Conservation (phyloP, 202 grass and related monocot species). For the Cymbopogon flexuosus region DNA sequence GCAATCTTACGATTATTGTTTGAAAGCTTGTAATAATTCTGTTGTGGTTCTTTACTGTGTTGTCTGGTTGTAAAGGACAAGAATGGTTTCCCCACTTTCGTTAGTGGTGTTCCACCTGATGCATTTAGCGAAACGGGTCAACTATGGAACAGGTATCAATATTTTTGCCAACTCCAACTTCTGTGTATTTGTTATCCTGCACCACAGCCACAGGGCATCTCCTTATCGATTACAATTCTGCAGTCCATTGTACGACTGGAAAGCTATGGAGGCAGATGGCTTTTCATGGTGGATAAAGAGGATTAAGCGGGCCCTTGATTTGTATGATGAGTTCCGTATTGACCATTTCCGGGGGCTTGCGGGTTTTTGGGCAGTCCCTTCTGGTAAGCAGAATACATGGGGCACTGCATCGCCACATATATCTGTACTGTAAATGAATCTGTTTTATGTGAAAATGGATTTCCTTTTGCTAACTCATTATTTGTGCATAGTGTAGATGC, state of each 20-base stretch:
- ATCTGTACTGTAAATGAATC: constrained; percentile 5
- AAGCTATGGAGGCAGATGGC: constrained; percentile 69
- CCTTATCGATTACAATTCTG: constrained; percentile 26
- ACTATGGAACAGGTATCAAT: constrained; percentile 76
- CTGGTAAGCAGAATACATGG: constrained; percentile 50
- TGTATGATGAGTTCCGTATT: constrained; percentile 96
- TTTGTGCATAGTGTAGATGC: constrained; percentile 52
- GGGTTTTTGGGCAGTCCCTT: constrained; percentile 87
- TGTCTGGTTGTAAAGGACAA: constrained; percentile 66
- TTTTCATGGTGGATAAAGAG: constrained; percentile 91
- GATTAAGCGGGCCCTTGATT: constrained; percentile 92
- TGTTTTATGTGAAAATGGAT: constrained; percentile 4
- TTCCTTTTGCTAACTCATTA: constrained; percentile 29
- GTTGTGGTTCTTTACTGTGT: neutral
- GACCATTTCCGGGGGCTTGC: constrained; percentile 93
- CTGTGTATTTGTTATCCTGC: constrained; percentile 10
- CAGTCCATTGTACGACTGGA: constrained; percentile 92
- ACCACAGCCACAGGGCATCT: neutral
- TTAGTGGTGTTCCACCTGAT: constrained; percentile 96
- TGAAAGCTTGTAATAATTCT: constrained; percentile 11
- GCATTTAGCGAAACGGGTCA: constrained; percentile 94
- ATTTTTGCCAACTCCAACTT: neutral
- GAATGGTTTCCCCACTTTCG: constrained; percentile 79
- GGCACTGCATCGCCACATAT: neutral
- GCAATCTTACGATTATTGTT: constrained; percentile 12